Evolutionary conservation across 2,329 filamentous ascomycete genomes (phyloP).

Genomic region (Aspergillus flavus): DNA sequence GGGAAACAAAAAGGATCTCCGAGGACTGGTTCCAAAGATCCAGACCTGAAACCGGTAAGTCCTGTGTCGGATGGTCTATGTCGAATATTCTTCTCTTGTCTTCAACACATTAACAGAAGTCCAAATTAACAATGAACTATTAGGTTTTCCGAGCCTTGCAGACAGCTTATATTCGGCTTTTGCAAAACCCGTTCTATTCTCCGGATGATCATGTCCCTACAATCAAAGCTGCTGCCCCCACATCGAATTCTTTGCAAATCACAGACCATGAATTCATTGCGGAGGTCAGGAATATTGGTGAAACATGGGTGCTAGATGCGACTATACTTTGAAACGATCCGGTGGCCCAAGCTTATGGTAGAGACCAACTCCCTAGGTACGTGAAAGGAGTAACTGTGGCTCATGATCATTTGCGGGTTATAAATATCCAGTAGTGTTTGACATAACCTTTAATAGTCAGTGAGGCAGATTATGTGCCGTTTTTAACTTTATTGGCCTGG

Average conservation of each 20-base stretch:
- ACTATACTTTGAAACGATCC: not conserved
- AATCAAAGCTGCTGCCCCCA: slow-evolving; percentile 44
- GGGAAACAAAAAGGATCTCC: slow-evolving; percentile 36
- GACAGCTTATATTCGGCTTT: slow-evolving; percentile 81
- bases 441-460: not conserved
- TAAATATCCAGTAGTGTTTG: not conserved
- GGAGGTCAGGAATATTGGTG: slow-evolving; percentile 84
- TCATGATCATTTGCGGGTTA: not conserved
- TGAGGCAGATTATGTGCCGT: not conserved
- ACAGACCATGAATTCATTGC: slow-evolving; percentile 77
- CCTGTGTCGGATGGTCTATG: not conserved
- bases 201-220: slow-evolving; percentile 78
- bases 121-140: not conserved
- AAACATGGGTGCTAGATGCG: slow-evolving; percentile 77
- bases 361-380: not conserved
- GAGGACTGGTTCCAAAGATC: slow-evolving; percentile 73
- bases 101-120: not conserved
- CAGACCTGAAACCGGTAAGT: slow-evolving; percentile 80
- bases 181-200: slow-evolving; percentile 94
- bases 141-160: slow-evolving; percentile 89
- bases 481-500: not conserved
- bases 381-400: not conserved
- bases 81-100: not conserved
- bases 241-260: slow-evolving; percentile 65
- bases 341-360: not conserved